Evolutionary conservation across 2,329 filamentous ascomycete species (phyloP).

Genomic region (Annulohypoxylon truncatum): DNA sequence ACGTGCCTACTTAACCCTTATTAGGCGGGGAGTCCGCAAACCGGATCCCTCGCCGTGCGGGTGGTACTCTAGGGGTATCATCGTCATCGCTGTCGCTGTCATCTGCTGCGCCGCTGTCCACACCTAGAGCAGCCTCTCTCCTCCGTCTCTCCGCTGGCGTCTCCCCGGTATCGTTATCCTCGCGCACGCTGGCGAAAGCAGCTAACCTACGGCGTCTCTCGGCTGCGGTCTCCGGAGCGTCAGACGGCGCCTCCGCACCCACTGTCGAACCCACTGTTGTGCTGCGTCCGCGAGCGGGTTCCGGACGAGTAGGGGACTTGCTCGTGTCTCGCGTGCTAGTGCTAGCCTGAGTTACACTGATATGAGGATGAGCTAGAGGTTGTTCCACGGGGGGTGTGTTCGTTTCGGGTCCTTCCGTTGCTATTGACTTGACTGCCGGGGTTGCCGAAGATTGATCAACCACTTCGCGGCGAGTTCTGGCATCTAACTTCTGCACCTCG

Average conservation of each 20-base stretch:
- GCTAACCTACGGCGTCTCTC: constrained; percentile 75
- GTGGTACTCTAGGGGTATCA: constrained; percentile 64
- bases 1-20: constrained; percentile 35
- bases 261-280: constrained; percentile 29
- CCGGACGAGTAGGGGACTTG: constrained; percentile 34
- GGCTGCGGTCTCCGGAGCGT: constrained; percentile 73
- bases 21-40: constrained; percentile 65
- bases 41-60: constrained; percentile 66
- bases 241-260: constrained; percentile 45
- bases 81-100: constrained; percentile 69
- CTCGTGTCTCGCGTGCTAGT: constrained; percentile 38
- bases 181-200: constrained; percentile 59
- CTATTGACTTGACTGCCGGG: constrained; percentile 61
- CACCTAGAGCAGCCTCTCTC: constrained; percentile 78
- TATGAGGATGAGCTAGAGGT: constrained; percentile 36
- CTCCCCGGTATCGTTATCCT: constrained; percentile 65
- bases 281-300: constrained; percentile 41
- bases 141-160: constrained; percentile 80
- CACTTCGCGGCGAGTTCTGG: constrained; percentile 68
- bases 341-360: constrained; percentile 47
- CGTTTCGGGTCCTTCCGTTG: constrained; percentile 48
- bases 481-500: constrained; percentile 78
- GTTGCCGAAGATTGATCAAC: constrained; percentile 64
- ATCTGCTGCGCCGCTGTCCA: constrained; percentile 57
- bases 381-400: constrained; percentile 49